These are phyloP conservation scores for Galeopsis tetrahit DNA, from an alignment of 257 asterid genomes.

Conservation along the genomic window DNA sequence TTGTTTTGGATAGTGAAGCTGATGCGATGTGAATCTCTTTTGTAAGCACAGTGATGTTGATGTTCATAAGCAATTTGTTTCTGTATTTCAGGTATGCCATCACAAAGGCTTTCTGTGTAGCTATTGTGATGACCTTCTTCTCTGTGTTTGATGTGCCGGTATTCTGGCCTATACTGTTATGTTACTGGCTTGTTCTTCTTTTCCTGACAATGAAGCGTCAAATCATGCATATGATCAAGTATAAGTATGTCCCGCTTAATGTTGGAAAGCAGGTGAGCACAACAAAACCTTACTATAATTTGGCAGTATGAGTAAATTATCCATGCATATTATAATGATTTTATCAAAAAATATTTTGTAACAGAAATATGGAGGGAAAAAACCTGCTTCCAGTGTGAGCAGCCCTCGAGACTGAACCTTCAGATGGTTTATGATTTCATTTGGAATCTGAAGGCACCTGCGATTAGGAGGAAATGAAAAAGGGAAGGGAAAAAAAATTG, in stretches of 20 bases:
- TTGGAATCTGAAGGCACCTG: conserved; percentile 14
- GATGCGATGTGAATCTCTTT: not conserved
- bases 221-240: conserved; percentile 89
- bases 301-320: not conserved
- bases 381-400: conserved; percentile 57
- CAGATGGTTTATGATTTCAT: conserved; percentile 16
- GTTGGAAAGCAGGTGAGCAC: conserved; percentile 81
- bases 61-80: conserved; percentile 21
- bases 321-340: not conserved
- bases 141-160: conserved; percentile 91
- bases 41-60: conserved; percentile 4
- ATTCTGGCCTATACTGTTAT: conserved; percentile 88
- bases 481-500: conserved; percentile 22
- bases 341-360: conserved; percentile 13
- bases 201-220: conserved; percentile 93
- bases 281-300: not conserved
- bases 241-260: conserved; percentile 81
- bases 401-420: conserved; percentile 68
- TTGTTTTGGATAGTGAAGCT: conserved; percentile 7
- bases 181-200: conserved; percentile 88
- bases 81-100: conserved; percentile 77
- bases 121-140: conserved; percentile 84
- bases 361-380: conserved; percentile 81
- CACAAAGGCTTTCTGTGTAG: conserved; percentile 84
- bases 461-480: conserved; percentile 29